phyloP scores from a whole-genome alignment of 768 basidiomycete genomes.

The Psilocybe azurescens region DNA sequence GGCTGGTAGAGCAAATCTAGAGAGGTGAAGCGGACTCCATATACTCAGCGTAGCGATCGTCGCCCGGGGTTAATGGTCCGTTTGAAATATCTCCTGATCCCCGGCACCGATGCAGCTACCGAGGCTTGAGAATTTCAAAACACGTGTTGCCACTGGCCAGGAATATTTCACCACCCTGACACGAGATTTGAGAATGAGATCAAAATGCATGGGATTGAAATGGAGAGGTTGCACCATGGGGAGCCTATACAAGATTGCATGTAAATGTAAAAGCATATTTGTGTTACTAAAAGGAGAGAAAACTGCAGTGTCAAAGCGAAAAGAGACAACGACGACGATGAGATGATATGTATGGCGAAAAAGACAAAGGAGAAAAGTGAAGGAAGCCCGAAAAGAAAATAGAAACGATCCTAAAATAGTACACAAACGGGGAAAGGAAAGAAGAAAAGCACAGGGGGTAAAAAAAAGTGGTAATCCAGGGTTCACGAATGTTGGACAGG shows the following conservation, averaged over 20 bases:
- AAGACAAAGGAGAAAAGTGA: neutral
- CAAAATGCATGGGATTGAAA: no score
- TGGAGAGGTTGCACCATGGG: no score
- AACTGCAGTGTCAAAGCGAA: neutral
- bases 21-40: no score
- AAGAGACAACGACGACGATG: neutral
- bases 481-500: constrained; percentile 13
- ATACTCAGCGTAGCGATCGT: no score
- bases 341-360: neutral
- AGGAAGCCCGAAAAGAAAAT: neutral
- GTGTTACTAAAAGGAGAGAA: neutral
- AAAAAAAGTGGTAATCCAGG: constrained; percentile 1
- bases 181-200: no score
- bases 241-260: neutral
- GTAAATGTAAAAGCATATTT: neutral
- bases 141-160: no score
- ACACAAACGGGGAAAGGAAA: neutral
- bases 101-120: no score
- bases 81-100: no score
- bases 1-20: no score
- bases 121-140: no score
- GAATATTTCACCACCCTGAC: no score
- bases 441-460: neutral
- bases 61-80: no score
- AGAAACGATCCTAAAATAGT: constrained; percentile 2